Evolutionary conservation across 352 stramenopile genomes (phyloP), one percentile per base, ranked within the genome.

Genomic region (Plasmopara muralis): DNA sequence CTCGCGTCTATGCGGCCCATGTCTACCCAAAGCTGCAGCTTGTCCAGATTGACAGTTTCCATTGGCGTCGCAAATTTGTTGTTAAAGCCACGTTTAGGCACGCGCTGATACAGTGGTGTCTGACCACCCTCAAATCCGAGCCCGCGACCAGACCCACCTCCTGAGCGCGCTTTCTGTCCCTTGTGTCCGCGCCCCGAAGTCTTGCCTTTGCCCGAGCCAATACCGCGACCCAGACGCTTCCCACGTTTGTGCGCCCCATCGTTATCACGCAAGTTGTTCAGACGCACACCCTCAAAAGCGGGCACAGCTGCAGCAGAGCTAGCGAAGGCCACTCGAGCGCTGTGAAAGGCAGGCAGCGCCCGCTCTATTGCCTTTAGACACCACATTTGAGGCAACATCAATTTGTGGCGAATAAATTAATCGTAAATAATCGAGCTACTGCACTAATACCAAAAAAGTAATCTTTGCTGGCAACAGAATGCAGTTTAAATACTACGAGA

Each of bases 41-140:
- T 93, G 51, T 93, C 87, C 12, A 99, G 39, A 78, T 97, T 98
- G 13, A 99, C 42, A 0, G 74, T 72, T 56, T 97, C 78, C 77
- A 98, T 96, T 8, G 88, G 82, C 49, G 79, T 95, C 56, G 74
- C 83, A 57, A 87, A 92, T 66, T 86, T 89, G 62, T 93, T 93
- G 71, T 99, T 99, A 73, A 99, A 99, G 50, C 96, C 97, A 37
- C 94, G 88, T 81, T 99, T 99, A 31, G 97, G 97, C 38, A 99
- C 62, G 40, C 89, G 82, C 66, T 97, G 92, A 76, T 98, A 97
- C 48, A 99, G 70, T 37, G 95, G 96, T 42, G 97, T 99, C 74
- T 99, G 97, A 5, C 97, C 97, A 50, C 97, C 97, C 64, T 99
- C 97, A 62, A 99, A 99, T 29, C 85, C 90, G 20, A 87, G 79